Conservation (phyloP, 2,329 filamentous ascomycete species). For the Fusarium virguliforme region DNA sequence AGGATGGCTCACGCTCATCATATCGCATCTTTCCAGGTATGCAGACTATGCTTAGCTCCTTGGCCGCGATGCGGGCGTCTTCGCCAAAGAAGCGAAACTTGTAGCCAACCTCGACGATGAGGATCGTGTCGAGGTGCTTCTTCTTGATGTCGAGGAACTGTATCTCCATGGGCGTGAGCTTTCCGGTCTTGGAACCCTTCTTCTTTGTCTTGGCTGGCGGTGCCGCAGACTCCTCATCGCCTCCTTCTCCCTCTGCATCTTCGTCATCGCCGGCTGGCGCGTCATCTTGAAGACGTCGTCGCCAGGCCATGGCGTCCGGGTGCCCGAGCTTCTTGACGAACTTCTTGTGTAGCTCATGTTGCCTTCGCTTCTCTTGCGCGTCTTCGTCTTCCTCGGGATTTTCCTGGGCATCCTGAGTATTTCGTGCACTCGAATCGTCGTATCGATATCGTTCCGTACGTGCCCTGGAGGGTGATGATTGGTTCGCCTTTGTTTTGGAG, state of each 20-base stretch:
- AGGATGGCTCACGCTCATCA: conserved; percentile 79
- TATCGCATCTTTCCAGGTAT: conserved; percentile 96
- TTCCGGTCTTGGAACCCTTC: conserved; percentile 79
- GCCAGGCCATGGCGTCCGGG: conserved; percentile 83
- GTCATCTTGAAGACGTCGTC: conserved; percentile 72
- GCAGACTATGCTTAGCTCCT: conserved; percentile 94
- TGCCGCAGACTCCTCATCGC: conserved; percentile 63
- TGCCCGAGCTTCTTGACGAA: conserved; percentile 94
- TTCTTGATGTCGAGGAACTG: conserved; percentile 96
- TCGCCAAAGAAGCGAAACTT: conserved; percentile 98
- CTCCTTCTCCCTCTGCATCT: conserved; percentile 73
- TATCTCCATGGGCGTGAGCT: conserved; percentile 94
- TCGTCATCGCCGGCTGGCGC: conserved; percentile 70
- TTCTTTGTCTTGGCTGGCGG: conserved; percentile 67
- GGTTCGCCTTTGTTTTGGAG: conserved; percentile 42
- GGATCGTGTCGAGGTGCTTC: conserved; percentile 88
- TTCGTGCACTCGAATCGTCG: conserved; percentile 61
- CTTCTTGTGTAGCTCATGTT: conserved; percentile 82
- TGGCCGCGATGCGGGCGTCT: conserved; percentile 90
- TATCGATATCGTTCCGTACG: conserved; percentile 71
- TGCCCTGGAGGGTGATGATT: conserved; percentile 46
- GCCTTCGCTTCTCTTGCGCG: conserved; percentile 68
- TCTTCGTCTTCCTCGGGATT: conserved; percentile 64
- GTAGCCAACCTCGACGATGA: conserved; percentile 97
- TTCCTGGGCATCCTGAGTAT: conserved; percentile 46